Evolutionary conservation across 1,139 yeast genomes (phyloP).

Genomic region (Sugiyamaella sp.): DNA sequence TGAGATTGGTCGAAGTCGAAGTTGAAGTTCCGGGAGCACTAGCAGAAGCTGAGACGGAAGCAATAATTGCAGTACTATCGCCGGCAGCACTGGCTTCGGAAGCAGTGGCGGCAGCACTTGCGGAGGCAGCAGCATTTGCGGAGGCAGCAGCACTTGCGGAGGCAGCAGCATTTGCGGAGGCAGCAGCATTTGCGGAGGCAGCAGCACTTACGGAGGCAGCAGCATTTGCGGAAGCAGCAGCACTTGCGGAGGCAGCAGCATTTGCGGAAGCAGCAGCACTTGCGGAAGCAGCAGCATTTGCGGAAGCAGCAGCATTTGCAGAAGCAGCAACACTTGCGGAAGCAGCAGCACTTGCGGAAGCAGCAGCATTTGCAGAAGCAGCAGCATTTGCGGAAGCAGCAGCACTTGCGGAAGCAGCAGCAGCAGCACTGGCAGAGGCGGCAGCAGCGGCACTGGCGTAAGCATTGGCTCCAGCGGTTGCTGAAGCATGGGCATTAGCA

Average conservation of each 20-base stretch:
- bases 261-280: conserved; percentile 1
- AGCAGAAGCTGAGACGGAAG: background rate
- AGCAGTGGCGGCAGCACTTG: too few relatives aligned
- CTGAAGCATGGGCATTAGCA: background rate
- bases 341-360: background rate
- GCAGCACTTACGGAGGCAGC: background rate
- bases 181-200: background rate
- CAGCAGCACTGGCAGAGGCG: background rate
- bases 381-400: background rate
- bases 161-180: conserved; percentile 2
- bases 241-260: conserved; percentile 4
- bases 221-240: conserved; percentile 11
- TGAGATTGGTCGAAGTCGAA: background rate
- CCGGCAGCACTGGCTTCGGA: too few relatives aligned
- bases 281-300: conserved; percentile 2
- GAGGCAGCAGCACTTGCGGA: too few relatives aligned
- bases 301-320: background rate
- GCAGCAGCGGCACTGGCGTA: background rate
- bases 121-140: too few relatives aligned
- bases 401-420: background rate
- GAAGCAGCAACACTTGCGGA: background rate
- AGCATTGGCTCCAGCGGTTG: background rate
- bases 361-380: background rate
- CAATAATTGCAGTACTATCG: background rate
- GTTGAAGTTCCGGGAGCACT: background rate